A percentile compares a stretch with the other conserved stretches of the same genome.
These are phyloP conservation scores for Pseudozyma hubeiensis DNA, from an alignment of 1,284 basidiomycete genomes.

Conservation along the genomic window DNA sequence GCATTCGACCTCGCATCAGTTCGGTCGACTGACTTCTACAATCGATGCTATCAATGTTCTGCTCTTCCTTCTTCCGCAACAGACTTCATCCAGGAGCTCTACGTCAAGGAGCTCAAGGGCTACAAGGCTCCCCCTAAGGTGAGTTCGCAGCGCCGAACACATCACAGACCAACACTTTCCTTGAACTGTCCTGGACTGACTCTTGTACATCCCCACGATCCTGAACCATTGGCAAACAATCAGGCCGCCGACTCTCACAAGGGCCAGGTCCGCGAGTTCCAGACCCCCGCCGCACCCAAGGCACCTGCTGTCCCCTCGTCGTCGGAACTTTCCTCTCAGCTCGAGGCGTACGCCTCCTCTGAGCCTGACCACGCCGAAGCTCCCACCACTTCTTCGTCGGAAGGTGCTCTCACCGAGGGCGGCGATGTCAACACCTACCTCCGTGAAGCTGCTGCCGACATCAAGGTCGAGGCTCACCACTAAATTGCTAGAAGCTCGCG, in stretches of 20 bases:
- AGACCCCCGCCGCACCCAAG: conserved; percentile 69
- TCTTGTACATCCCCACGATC: not conserved
- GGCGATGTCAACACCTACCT: conserved; percentile 69
- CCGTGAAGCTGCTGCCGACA: conserved; percentile 61
- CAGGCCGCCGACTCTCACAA: conserved; percentile 67
- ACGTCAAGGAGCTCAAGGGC: conserved; percentile 86
- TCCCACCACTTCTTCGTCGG: conserved; percentile 36
- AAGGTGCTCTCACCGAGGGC: conserved; percentile 52
- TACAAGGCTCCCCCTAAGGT: conserved; percentile 77
- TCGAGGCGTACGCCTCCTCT: conserved; percentile 69
- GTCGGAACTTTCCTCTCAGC: conserved; percentile 69
- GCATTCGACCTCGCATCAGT: no score
- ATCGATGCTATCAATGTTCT: not conserved
- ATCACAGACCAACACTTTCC: conserved; percentile 5
- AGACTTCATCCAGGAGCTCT: conserved; percentile 94
- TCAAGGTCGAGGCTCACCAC: conserved; percentile 67
- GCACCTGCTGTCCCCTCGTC: conserved; percentile 69
- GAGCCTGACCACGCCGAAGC: conserved; percentile 64
- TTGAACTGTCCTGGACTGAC: not conserved
- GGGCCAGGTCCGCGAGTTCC: conserved; percentile 70
- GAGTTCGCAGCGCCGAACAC: conserved; percentile 25
- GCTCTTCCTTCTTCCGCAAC: not conserved
- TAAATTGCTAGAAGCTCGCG: conserved; percentile 9
- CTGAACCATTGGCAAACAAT: not conserved
- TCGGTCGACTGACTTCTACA: conserved; percentile 10